A percentile compares a stretch with the other conserved stretches of the same genome.
Conservation (phyloP, 139 green algal genomes). For the Closterium sp. region DNA sequence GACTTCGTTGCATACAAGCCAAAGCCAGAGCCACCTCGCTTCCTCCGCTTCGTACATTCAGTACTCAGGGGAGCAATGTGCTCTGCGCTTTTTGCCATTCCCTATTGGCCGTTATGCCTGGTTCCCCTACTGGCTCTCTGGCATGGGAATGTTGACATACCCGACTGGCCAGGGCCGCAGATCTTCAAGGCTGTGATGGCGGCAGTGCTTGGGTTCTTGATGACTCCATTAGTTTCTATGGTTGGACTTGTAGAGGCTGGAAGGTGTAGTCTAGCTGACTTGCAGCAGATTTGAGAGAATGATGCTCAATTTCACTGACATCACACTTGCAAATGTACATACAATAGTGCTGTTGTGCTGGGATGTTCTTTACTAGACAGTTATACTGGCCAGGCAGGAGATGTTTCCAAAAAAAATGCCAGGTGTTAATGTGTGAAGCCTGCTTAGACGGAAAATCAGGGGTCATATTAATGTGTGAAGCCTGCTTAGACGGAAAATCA, state of each 20-base stretch:
- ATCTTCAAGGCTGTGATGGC: conserved; percentile 10
- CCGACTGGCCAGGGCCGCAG: not conserved
- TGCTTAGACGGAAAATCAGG: too few relatives aligned
- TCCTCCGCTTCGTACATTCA: not conserved
- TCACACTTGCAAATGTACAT: too few relatives aligned
- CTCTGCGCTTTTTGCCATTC: not conserved
- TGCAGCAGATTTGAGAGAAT: not conserved
- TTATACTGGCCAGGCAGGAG: too few relatives aligned
- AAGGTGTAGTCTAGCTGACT: not conserved
- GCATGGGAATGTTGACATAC: not conserved
- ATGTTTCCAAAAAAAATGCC: too few relatives aligned
- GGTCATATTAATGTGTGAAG: too few relatives aligned
- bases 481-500: too few relatives aligned
- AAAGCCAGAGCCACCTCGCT: not conserved
- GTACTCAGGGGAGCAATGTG: not conserved
- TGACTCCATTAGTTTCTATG: not conserved
- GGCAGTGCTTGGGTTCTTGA: not conserved
- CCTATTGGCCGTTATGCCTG: not conserved
- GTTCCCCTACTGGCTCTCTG: not conserved
- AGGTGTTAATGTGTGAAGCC: too few relatives aligned
- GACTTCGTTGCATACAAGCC: not conserved
- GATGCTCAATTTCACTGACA: not conserved
- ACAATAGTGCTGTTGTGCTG: too few relatives aligned
- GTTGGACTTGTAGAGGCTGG: not conserved
- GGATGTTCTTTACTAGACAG: too few relatives aligned